Evolutionary conservation across 140 eudicot genomes (phyloP).

Genomic region (Flaveria floridana): DNA sequence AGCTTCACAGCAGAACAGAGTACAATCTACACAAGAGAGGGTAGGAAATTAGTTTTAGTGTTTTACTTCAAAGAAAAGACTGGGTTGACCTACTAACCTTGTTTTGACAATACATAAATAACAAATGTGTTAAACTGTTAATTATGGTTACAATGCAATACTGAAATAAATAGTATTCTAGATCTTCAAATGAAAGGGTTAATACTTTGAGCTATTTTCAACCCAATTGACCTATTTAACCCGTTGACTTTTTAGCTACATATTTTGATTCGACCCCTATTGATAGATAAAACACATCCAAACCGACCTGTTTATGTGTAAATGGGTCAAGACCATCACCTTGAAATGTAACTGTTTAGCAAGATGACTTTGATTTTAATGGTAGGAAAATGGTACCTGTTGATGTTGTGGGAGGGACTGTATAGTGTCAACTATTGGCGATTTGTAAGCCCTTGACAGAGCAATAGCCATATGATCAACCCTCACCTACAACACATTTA

Average conservation of each 20-base stretch:
- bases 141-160: constrained; percentile 9
- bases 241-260: background rate
- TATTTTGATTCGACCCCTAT: background rate
- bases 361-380: constrained; percentile 2
- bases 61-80: constrained; percentile 3
- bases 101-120: background rate
- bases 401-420: constrained; percentile 97
- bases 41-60: background rate
- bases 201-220: background rate
- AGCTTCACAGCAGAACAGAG: constrained; percentile 92
- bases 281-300: constrained; percentile 1
- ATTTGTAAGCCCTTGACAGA: constrained; percentile 77
- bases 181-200: background rate
- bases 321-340: background rate
- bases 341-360: background rate
- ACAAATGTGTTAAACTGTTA: background rate
- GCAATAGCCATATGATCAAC: constrained; percentile 94
- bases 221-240: background rate
- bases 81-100: background rate
- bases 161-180: background rate
- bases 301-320: background rate
- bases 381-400: constrained; percentile 51
- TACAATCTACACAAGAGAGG: constrained; percentile 53
- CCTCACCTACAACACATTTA: constrained; percentile 58
- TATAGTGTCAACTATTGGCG: constrained; percentile 85